phyloP scores from a whole-genome alignment of 495 filamentous ascomycete species.

The Chaetomium fimeti region DNA sequence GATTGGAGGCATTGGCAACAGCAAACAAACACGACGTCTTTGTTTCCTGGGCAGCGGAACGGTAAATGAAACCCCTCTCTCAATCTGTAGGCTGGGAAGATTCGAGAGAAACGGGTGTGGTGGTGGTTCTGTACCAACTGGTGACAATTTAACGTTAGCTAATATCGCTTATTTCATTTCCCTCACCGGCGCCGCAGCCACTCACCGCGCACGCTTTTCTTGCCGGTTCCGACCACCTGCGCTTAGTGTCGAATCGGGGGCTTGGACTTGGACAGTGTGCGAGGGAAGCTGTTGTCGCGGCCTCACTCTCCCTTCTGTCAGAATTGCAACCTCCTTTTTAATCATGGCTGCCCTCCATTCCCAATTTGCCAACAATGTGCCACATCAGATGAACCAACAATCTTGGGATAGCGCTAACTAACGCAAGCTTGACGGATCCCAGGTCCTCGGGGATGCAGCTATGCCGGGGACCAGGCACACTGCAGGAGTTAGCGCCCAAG shows the following conservation, averaged over 20 bases:
- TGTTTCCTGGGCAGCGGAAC: background rate
- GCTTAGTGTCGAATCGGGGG: constrained; percentile 24
- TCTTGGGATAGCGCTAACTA: constrained; percentile 8
- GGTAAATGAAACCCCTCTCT: background rate
- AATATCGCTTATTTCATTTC: constrained; percentile 47
- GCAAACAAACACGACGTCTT: background rate
- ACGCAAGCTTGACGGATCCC: background rate
- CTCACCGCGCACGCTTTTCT: constrained; percentile 25
- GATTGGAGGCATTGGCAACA: background rate
- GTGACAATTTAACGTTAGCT: constrained; percentile 27
- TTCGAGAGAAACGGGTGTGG: constrained; percentile 7
- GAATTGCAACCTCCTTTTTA: constrained; percentile 25
- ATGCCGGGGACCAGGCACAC: background rate
- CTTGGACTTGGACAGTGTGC: constrained; percentile 2
- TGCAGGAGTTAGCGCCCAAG: background rate
- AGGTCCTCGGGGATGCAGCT: constrained; percentile 3
- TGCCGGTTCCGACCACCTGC: constrained; percentile 27
- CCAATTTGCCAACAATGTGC: constrained; percentile 22
- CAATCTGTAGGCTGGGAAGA: background rate
- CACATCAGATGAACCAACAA: constrained; percentile 2
- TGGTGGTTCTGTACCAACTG: constrained; percentile 18
- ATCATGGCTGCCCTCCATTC: constrained; percentile 2
- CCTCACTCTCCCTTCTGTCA: background rate
- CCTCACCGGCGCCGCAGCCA: constrained; percentile 26
- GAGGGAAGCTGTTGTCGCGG: background rate